Percentiles rank a stretch among this genome's conserved stretches.
Evolutionary conservation across 139 green algal genomes (phyloP).

Genomic region (Pseudopediastrum boryanum): DNA sequence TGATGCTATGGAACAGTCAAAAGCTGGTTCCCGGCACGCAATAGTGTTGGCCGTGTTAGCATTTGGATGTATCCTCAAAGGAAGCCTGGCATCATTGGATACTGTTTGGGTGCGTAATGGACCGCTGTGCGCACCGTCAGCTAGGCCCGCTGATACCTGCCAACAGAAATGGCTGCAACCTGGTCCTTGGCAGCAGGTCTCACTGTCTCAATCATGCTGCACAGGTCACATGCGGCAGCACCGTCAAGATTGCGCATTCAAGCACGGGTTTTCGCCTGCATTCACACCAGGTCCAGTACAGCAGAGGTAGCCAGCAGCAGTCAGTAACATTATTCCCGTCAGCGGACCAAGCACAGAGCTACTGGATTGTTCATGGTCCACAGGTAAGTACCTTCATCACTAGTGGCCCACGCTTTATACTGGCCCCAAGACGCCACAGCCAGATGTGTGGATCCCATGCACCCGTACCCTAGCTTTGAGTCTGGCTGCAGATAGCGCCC

Average conservation of each 20-base stretch:
- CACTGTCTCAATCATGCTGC: not conserved
- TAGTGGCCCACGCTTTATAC: not conserved
- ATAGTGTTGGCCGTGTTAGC: no score
- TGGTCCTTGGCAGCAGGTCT: not conserved
- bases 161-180: not conserved
- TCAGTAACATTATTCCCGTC: constrained; percentile 75
- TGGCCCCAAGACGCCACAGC: not conserved
- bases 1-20: no score
- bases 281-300: constrained; percentile 89
- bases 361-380: constrained; percentile 75
- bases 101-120: constrained; percentile 27
- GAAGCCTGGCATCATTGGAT: no score
- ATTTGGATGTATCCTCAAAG: no score
- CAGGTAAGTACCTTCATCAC: constrained; percentile 33
- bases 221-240: constrained; percentile 90
- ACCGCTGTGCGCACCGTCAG: not conserved
- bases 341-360: constrained; percentile 68
- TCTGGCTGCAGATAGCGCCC: no score
- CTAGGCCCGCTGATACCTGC: not conserved
- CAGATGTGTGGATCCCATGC: not conserved
- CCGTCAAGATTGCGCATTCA: constrained; percentile 84
- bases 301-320: constrained; percentile 87
- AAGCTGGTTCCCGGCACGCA: no score
- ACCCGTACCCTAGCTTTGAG: not conserved
- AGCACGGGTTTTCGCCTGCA: constrained; percentile 73